These are phyloP conservation scores for Bryum argenteum DNA, from an alignment of 225 moss, liverwort and hornwort species.

Conservation along the genomic window DNA sequence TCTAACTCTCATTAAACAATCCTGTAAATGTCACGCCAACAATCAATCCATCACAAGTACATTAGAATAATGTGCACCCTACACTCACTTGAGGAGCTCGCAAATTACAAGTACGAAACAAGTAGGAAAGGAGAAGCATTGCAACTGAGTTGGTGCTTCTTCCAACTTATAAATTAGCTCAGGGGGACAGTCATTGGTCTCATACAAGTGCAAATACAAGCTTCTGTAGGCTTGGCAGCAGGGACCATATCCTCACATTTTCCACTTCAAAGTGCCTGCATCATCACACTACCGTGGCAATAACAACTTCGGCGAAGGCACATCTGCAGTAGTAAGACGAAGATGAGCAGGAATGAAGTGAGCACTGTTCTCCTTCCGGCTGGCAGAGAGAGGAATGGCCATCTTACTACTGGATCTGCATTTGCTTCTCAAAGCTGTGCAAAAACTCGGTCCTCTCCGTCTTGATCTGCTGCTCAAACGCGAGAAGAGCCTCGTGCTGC, in stretches of 20 bases:
- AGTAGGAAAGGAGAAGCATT: constrained; percentile 17
- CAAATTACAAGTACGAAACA: not conserved
- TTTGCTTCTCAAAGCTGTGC: constrained; percentile 48
- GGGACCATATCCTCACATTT: constrained; percentile 19
- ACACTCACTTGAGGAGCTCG: not conserved
- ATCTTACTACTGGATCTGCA: constrained; percentile 33
- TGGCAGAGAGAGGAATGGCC: not conserved
- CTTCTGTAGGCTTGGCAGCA: constrained; percentile 7
- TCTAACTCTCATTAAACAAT: no score
- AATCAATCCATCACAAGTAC: no score
- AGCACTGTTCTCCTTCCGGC: not conserved
- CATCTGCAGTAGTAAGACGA: constrained; percentile 8
- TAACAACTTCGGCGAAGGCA: constrained; percentile 9
- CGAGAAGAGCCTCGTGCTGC: constrained; percentile 50
- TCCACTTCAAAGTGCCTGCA: constrained; percentile 21
- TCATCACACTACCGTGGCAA: constrained; percentile 7
- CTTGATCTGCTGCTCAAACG: constrained; percentile 59
- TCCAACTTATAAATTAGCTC: constrained; percentile 8
- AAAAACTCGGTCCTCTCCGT: constrained; percentile 48
- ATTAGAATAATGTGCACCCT: no score
- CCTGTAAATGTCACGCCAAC: no score
- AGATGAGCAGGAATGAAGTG: not conserved
- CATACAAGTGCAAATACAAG: constrained; percentile 24
- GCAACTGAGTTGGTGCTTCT: constrained; percentile 15
- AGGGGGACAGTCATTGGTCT: constrained; percentile 5